These are phyloP conservation scores for Solanum aculeatissimum DNA, from an alignment of 305 asterid genomes.

Conservation along the genomic window DNA sequence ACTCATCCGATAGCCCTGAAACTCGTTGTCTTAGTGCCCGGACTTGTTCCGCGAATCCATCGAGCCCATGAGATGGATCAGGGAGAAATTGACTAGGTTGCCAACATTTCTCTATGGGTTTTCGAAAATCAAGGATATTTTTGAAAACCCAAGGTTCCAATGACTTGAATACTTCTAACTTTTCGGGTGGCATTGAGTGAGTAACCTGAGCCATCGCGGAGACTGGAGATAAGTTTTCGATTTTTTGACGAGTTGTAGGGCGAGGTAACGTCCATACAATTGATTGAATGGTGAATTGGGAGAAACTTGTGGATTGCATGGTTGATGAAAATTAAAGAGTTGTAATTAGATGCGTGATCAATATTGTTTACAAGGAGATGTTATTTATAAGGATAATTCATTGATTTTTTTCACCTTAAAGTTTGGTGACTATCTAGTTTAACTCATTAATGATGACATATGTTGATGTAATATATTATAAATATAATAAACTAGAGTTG, in stretches of 20 bases:
- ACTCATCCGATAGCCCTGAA: conserved; percentile 16
- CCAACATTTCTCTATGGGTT: conserved; percentile 27
- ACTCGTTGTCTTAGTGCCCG: conserved; percentile 13
- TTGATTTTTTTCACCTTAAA: background rate
- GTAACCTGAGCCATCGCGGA: background rate
- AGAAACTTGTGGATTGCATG: background rate
- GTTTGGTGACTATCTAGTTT: background rate
- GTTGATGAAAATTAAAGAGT: background rate
- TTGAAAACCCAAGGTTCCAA: conserved; percentile 18
- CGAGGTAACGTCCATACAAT: background rate
- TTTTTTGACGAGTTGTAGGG: background rate
- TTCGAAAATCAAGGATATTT: conserved; percentile 4
- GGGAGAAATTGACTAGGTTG: conserved; percentile 32
- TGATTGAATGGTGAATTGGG: background rate
- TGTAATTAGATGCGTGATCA: background rate
- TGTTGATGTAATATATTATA: no score
- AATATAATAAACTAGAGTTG: no score
- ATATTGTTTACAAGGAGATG: background rate
- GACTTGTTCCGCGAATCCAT: conserved; percentile 8
- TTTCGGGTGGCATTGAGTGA: conserved; percentile 19
- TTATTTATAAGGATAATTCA: background rate
- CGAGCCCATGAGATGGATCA: conserved; percentile 10
- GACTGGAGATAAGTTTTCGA: background rate
- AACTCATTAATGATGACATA: background rate
- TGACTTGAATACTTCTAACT: conserved; percentile 19